These are phyloP conservation scores for Pseudomonodictys pantanalensis DNA, from an alignment of 495 filamentous ascomycete genomes.

Conservation along the genomic window DNA sequence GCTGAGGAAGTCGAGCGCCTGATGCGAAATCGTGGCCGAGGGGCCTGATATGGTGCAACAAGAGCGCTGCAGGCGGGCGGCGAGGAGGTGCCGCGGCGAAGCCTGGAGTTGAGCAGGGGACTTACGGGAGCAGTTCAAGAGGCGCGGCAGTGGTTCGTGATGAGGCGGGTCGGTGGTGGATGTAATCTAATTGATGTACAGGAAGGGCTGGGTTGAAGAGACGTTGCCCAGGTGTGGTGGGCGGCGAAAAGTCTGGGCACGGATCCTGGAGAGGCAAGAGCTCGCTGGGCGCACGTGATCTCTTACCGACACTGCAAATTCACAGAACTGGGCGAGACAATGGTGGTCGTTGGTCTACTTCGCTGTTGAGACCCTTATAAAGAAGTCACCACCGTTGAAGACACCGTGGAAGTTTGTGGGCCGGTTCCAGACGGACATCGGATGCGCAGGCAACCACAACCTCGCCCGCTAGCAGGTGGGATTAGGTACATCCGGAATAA, in stretches of 20 bases:
- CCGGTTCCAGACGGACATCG: neutral
- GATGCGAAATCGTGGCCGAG: slow-evolving; percentile 13
- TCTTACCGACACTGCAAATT: neutral
- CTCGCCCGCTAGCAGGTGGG: neutral
- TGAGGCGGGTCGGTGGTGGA: slow-evolving; percentile 20
- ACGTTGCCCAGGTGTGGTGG: slow-evolving; percentile 25
- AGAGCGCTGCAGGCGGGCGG: slow-evolving; percentile 2
- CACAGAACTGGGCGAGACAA: neutral
- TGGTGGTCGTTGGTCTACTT: neutral
- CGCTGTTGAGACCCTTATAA: neutral
- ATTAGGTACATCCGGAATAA: too few species aligned
- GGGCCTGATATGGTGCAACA: slow-evolving; percentile 13
- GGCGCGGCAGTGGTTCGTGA: slow-evolving; percentile 18
- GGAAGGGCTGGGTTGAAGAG: slow-evolving; percentile 31
- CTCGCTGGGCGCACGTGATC: slow-evolving; percentile 18
- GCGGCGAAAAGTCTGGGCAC: slow-evolving; percentile 34
- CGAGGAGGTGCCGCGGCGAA: neutral
- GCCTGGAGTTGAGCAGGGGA: neutral
- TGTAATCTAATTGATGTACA: slow-evolving; percentile 35
- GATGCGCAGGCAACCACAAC: slow-evolving; percentile 10
- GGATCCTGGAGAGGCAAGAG: slow-evolving; percentile 8
- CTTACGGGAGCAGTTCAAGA: slow-evolving; percentile 31
- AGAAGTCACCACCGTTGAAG: neutral
- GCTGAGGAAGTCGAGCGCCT: slow-evolving; percentile 11
- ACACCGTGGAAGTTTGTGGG: slow-evolving; percentile 3